A percentile compares a stretch with the other conserved stretches of the same genome.
Evolutionary conservation across 345 rosid genomes (phyloP).

Genomic region (Eutrema yunnanense): DNA sequence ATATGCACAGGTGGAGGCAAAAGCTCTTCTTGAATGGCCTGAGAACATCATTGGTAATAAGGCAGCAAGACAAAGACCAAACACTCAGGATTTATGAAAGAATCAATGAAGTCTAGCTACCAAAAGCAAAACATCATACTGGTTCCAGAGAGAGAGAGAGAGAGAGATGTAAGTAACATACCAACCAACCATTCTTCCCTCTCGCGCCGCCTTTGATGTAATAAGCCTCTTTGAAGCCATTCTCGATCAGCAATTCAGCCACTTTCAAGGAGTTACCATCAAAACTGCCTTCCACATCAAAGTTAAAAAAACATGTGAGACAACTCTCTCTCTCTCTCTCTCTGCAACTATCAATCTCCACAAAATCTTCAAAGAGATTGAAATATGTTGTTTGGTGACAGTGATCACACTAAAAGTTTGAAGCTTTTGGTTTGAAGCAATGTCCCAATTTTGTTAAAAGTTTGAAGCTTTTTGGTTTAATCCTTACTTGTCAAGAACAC

Average conservation of each 20-base stretch:
- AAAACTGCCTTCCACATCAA: conserved; percentile 72
- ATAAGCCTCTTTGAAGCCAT: conserved; percentile 84
- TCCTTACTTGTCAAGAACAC: conserved; percentile 74
- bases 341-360: too few relatives aligned
- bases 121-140: not conserved
- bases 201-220: conserved; percentile 77
- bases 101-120: not conserved
- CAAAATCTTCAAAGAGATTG: too few relatives aligned
- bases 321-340: not conserved
- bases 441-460: not conserved
- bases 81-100: not conserved
- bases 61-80: not conserved
- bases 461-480: not conserved
- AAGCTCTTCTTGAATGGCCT: conserved; percentile 76
- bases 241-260: conserved; percentile 63
- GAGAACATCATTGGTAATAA: conserved; percentile 9
- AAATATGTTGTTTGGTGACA: too few relatives aligned
- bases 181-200: conserved; percentile 94
- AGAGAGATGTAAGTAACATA: conserved; percentile 36
- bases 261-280: conserved; percentile 75
- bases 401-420: too few relatives aligned
- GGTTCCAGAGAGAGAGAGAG: not conserved
- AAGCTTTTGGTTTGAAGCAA: not conserved
- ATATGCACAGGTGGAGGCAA: conserved; percentile 79
- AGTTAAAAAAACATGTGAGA: conserved; percentile 3